Base-by-base conservation (phyloP, 1,284 basidiomycete genomes). In the Mycena citricolor region DNA sequence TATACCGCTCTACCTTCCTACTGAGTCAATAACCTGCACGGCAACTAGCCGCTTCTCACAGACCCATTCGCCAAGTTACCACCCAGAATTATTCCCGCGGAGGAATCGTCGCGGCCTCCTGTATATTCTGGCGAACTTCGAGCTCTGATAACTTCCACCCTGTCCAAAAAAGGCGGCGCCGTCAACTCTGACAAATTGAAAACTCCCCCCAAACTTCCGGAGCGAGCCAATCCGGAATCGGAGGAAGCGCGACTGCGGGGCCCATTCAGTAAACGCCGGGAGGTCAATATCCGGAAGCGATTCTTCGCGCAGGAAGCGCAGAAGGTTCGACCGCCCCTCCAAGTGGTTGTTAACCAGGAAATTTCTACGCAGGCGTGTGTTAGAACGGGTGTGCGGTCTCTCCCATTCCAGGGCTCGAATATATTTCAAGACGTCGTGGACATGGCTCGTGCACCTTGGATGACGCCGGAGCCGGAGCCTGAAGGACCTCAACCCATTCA, bases 261-360 rank as follows among this genome's bases (percentile, higher is more conserved):
- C 2, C 74, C 73, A 13, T 65, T 88, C 30, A 84, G 81, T 62
- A 84, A 77, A 58, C 77, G 86, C 25, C 76, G 86, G 29, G 76
- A 86, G 57, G 72, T 79, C 30, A 90, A 91, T 60, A 72, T 81
- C 39, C 77, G 77, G n/a, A 76, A 81, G 77, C 73, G 80, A 14
- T 86, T 72, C 57, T 89, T 81, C 61, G 67, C 61, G 10, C 47
- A 51, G 4, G 77, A 87, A 57, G 67, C 67, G 52, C 74, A 69
- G 54, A 83, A 79, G 55, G 60, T 83, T 8, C 57, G 64, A 12
- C 78, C 81, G 20, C 86, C 86, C 4, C 58, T 89, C 16, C 69
- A 81, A 49, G 57, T 77, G n/a, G 61, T 58, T 17, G 54, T 67
- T 4, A 49, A 57, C 21, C 48, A 22, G 35, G 14, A 22, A 10